Evolutionary conservation across 139 green algal genomes (phyloP).

Genomic region (Chlamydomonas eustigma): DNA sequence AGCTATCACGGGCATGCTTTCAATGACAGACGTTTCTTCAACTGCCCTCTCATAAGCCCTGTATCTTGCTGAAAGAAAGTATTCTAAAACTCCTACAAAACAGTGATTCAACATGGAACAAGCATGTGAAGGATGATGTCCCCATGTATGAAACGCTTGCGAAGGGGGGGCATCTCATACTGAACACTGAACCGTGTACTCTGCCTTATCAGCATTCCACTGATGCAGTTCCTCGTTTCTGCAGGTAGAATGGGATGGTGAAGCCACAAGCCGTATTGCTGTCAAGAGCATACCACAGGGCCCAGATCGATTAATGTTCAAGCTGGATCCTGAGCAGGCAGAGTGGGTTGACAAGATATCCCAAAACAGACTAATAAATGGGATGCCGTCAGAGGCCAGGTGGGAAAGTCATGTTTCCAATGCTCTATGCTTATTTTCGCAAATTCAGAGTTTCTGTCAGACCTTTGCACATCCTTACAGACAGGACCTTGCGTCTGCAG

Average conservation of each 20-base stretch:
- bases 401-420: background rate
- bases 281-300: background rate
- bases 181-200: background rate
- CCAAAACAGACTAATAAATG: background rate
- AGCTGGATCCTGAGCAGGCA: background rate
- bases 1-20: no score
- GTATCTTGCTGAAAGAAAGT: no score
- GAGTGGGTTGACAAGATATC: background rate
- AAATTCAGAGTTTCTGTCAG: no score
- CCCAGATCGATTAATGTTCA: background rate
- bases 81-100: no score
- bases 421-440: no score
- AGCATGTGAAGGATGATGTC: background rate
- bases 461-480: no score
- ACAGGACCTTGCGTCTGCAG: no score
- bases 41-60: no score
- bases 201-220: background rate
- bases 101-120: no score
- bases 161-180: background rate
- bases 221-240: background rate
- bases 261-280: background rate
- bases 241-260: slow-evolving; percentile 4
- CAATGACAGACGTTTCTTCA: no score
- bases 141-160: background rate
- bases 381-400: background rate